A percentile compares a stretch with the other conserved stretches of the same genome.
phyloP scores from a whole-genome alignment of 176 grass and related monocot species.

The Eremochloa ophiuroides region DNA sequence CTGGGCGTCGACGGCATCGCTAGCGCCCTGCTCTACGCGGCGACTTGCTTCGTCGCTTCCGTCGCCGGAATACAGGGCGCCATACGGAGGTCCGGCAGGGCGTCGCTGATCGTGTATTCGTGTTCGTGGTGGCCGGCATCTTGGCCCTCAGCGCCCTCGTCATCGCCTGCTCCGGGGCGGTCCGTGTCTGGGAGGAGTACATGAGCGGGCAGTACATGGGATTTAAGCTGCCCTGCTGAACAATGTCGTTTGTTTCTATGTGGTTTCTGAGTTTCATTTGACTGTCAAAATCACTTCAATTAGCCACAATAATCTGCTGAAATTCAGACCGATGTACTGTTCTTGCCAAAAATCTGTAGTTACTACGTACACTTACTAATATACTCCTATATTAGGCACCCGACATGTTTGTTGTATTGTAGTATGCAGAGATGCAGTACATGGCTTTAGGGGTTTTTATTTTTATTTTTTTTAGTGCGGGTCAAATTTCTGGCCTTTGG shows the following conservation, averaged over 20 bases:
- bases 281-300: neutral
- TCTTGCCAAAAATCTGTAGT: too few relatives aligned
- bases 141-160: constrained; percentile 35
- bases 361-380: too few relatives aligned
- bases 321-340: neutral
- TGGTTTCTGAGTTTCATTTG: neutral
- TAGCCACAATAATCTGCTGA: neutral
- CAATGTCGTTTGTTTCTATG: neutral
- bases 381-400: too few relatives aligned
- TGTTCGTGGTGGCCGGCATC: constrained; percentile 32
- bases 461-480: too few relatives aligned
- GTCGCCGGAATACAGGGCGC: constrained; percentile 30
- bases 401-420: neutral
- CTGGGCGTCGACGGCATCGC: constrained; percentile 30
- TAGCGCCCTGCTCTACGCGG: constrained; percentile 22
- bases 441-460: too few relatives aligned
- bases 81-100: constrained; percentile 29
- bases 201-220: constrained; percentile 45
- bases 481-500: too few relatives aligned
- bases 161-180: constrained; percentile 39
- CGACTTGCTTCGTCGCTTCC: constrained; percentile 41
- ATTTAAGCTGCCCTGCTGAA: constrained; percentile 42
- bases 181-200: constrained; percentile 38
- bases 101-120: constrained; percentile 44
- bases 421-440: too few relatives aligned